Evolutionary conservation across 1,284 basidiomycete species (phyloP).

Genomic region (Fomitopsis betulina): DNA sequence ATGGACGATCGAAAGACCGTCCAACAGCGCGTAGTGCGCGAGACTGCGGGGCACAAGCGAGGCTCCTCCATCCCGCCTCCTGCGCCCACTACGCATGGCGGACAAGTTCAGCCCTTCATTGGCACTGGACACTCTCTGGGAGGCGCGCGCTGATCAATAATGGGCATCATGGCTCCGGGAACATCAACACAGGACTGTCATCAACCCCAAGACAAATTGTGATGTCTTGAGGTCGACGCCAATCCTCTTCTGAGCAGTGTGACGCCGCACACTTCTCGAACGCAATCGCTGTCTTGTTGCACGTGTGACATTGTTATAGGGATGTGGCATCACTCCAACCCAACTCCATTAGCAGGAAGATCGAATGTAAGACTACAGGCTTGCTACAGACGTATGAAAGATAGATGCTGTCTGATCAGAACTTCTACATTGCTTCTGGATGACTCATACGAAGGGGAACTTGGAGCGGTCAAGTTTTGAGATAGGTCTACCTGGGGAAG

Average conservation of each 20-base stretch:
- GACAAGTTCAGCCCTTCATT: not conserved
- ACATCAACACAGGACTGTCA: not conserved
- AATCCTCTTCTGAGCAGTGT: not conserved
- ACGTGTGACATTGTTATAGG: not conserved
- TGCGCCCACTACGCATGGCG: not conserved
- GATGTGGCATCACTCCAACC: not conserved
- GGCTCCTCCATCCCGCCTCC: not conserved
- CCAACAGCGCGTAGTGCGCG: constrained; percentile 34
- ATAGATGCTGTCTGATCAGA: not conserved
- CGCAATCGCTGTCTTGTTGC: not conserved
- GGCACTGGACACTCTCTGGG: not conserved
- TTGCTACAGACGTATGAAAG: not conserved
- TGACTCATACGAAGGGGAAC: constrained; percentile 28
- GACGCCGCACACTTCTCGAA: not conserved
- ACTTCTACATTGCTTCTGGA: not conserved
- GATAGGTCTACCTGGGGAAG: constrained; percentile 27
- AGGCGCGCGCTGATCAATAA: too few relatives aligned
- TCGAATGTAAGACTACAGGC: not conserved
- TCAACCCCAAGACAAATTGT: not conserved
- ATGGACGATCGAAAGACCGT: constrained; percentile 68
- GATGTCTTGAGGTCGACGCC: not conserved
- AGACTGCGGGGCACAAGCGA: constrained; percentile 13
- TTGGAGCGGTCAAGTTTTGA: constrained; percentile 35
- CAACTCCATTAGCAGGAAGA: not conserved
- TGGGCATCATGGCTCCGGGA: too few relatives aligned